Evolutionary conservation across 2,329 filamentous ascomycete genomes (phyloP).

Genomic region (Beauveria australis): DNA sequence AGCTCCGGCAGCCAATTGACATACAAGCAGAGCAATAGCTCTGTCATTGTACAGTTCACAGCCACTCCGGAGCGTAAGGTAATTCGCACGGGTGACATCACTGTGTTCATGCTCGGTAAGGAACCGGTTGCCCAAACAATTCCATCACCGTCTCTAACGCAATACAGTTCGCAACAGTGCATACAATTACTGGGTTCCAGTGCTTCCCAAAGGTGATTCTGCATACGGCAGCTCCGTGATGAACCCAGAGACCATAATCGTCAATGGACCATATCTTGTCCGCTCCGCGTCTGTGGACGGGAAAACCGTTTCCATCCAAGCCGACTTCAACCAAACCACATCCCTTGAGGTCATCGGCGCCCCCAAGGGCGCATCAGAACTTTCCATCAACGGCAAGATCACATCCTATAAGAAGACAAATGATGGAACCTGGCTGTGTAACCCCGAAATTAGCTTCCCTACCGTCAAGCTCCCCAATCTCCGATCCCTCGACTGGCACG

Average conservation of each 20-base stretch:
- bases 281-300: conserved; percentile 50
- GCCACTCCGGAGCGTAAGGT: conserved; percentile 21
- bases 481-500: conserved; percentile 55
- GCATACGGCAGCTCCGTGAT: conserved; percentile 28
- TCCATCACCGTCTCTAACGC: conserved; percentile 6
- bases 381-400: conserved; percentile 34
- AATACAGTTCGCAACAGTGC: conserved; percentile 52
- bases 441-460: conserved; percentile 46
- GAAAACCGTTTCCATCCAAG: conserved; percentile 52
- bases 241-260: conserved; percentile 40
- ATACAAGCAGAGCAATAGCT: conserved; percentile 13
- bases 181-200: conserved; percentile 61
- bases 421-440: conserved; percentile 39
- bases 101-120: conserved; percentile 32
- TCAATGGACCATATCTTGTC: conserved; percentile 57
- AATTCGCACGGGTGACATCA: conserved; percentile 28
- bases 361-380: conserved; percentile 35
- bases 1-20: conserved; percentile 23
- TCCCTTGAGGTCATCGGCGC: conserved; percentile 61
- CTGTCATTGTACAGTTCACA: conserved; percentile 24
- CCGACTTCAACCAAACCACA: conserved; percentile 65
- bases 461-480: conserved; percentile 32
- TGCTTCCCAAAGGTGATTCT: conserved; percentile 30
- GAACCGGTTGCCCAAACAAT: too few species aligned
- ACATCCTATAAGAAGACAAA: conserved; percentile 27